Conservation (phyloP, 2,329 filamentous ascomycete species). For the Cadophora luteo-olivacea region DNA sequence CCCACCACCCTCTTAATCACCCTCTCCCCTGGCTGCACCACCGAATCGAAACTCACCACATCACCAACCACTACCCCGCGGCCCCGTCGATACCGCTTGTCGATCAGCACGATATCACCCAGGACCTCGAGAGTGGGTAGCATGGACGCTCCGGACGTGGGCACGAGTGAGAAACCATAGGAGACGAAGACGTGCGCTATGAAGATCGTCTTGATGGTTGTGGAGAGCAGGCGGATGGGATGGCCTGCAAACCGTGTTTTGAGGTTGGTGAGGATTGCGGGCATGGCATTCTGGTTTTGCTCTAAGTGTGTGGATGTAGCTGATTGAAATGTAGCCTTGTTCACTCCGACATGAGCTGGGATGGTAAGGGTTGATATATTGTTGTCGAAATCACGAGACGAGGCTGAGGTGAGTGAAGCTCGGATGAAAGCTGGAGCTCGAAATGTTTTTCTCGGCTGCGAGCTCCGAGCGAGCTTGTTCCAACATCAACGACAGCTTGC, state of each 20-base stretch:
- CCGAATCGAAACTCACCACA: conserved; percentile 79
- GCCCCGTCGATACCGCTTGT: conserved; percentile 72
- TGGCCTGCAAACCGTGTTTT: conserved; percentile 33
- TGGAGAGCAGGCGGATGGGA: conserved; percentile 52
- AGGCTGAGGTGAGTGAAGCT: conserved; percentile 16
- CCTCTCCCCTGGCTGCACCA: conserved; percentile 62
- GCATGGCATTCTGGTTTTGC: conserved; percentile 26
- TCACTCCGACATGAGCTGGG: no score
- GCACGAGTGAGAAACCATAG: conserved; percentile 66
- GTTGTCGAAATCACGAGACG: conserved; percentile 22
- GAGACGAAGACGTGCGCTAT: conserved; percentile 59
- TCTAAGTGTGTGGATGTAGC: no score
- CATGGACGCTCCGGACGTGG: conserved; percentile 82
- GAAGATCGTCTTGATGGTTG: conserved; percentile 55
- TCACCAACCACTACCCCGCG: conserved; percentile 78
- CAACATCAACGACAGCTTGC: not conserved
- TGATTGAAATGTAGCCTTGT: no score
- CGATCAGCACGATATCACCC: conserved; percentile 73
- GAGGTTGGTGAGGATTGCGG: conserved; percentile 20
- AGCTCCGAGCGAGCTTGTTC: conserved; percentile 1
- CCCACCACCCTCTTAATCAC: conserved; percentile 72
- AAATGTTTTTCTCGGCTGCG: conserved; percentile 8
- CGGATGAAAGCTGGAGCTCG: conserved; percentile 7
- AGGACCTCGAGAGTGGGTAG: conserved; percentile 77
- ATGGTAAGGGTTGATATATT: conserved; percentile 19